These are phyloP conservation scores for Aspergillus niger DNA, from an alignment of 2,329 filamentous ascomycete genomes.

Conservation along the genomic window DNA sequence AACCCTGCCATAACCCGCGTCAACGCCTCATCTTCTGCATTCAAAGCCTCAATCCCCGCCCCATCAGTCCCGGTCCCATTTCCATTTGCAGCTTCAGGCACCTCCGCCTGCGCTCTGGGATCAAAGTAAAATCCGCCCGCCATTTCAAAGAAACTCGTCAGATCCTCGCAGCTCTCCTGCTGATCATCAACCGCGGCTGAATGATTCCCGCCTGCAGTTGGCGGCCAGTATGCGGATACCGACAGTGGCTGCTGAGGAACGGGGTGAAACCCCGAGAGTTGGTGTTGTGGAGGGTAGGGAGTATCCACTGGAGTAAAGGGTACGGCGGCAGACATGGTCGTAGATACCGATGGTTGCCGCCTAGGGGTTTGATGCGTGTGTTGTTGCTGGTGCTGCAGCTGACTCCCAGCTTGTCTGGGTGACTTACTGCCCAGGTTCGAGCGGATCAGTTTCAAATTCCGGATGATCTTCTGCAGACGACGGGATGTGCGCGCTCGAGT, in stretches of 20 bases:
- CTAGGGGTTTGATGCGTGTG: not conserved
- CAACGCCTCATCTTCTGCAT: conserved; percentile 38
- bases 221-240: not conserved
- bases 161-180: conserved; percentile 47
- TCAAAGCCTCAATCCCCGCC: conserved; percentile 30
- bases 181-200: conserved; percentile 8
- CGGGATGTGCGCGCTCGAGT: conserved; percentile 59
- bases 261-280: conserved; percentile 17
- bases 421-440: conserved; percentile 47
- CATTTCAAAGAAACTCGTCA: conserved; percentile 63
- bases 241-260: conserved; percentile 22
- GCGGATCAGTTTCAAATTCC: conserved; percentile 59
- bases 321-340: not conserved
- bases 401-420: not conserved
- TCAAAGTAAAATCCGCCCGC: conserved; percentile 52
- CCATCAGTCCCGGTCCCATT: conserved; percentile 13
- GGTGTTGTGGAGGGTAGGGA: not conserved
- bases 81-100: conserved; percentile 7
- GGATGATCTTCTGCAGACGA: conserved; percentile 61
- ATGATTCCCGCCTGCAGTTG: not conserved
- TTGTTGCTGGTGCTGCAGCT: not conserved
- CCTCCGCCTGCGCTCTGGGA: conserved; percentile 12
- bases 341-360: not conserved
- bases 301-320: not conserved
- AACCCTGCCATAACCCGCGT: conserved; percentile 39